Base-by-base conservation (phyloP, 441 rosid species). In the Rhodomyrtus psidioides region DNA sequence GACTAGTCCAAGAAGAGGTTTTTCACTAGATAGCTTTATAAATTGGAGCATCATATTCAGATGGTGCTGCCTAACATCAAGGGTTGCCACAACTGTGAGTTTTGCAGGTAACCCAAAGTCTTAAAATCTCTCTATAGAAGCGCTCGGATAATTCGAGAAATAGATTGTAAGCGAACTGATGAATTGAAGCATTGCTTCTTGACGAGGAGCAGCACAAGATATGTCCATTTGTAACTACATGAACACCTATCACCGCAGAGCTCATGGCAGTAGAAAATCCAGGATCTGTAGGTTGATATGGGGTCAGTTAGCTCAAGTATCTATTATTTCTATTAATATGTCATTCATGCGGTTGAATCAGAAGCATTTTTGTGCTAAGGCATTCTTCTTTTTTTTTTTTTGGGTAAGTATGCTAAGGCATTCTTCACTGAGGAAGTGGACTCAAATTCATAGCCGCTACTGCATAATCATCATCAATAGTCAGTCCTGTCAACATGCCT, bases 221-320 rank as follows among this genome's bases (percentile, higher is more conserved):
- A 81, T 74, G 70, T 81, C 42, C 84, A 93, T 97, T 98, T 91
- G 98, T 89, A 75, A 92, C 96, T 24, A 96, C 57, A 28, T 93
- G 44, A 88, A 86, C 92, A 39, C 94, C 95, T 34, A 93, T 65
- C 2, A 95, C 86, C 3, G 96, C 93, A 74, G 95, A 92, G 85
- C 94, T 53, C 53, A 94, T 93, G 55, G 92, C 94, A n/a, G 92
- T 87, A 81, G 96, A 91, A 87, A 96, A 92, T 88, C 92, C 92
- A 86, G 94, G 89, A 51, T 90, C 88, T 84, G 98, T 98, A 75
- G 94, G 79, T 21, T 34, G n/a, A 70, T 10, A 34, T 9, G 19
- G 21, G 49, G 15, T 34, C 49, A 9, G 13, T 62, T 9, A 70
- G 79, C 49, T 34, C 24, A 65, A 34, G 26, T 9, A 10, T 65